Evolutionary conservation across 352 stramenopile species (phyloP).

Genomic region (Phytophthora gonapodyides): DNA sequence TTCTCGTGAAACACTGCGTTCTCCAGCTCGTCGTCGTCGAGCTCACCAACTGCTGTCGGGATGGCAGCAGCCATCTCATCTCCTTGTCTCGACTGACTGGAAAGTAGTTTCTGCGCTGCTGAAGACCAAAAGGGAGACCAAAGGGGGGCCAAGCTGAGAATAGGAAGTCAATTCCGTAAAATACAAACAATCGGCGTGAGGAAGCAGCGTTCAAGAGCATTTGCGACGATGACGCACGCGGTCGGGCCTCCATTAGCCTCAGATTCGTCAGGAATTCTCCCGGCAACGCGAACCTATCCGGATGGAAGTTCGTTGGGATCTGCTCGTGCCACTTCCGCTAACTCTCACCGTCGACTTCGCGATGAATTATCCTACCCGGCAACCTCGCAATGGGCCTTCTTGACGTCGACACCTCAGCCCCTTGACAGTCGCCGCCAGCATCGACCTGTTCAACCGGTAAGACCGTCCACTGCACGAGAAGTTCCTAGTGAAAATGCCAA

Average conservation of each 20-base stretch:
- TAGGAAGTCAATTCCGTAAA: slow-evolving; percentile 17
- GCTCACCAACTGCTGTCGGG: slow-evolving; percentile 13
- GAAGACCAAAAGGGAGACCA: too few relatives aligned
- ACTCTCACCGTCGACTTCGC: slow-evolving; percentile 22
- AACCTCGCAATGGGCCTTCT: slow-evolving; percentile 32
- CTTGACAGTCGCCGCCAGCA: slow-evolving; percentile 9
- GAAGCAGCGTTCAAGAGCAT: background rate
- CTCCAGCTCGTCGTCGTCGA: slow-evolving; percentile 35
- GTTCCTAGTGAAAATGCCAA: slow-evolving; percentile 5
- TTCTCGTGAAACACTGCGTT: slow-evolving; percentile 73
- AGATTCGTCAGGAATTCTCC: slow-evolving; percentile 8
- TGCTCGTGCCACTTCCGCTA: slow-evolving; percentile 14
- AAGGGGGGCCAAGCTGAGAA: slow-evolving; percentile 16
- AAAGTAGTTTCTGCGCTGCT: too few relatives aligned
- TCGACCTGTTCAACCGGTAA: slow-evolving; percentile 14
- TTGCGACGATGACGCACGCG: slow-evolving; percentile 6
- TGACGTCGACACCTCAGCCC: slow-evolving; percentile 20
- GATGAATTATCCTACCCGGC: slow-evolving; percentile 24
- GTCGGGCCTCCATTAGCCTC: slow-evolving; percentile 28
- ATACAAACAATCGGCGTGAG: background rate
- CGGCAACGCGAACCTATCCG: slow-evolving; percentile 11
- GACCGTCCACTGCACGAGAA: slow-evolving; percentile 27
- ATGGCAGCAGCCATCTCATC: slow-evolving; percentile 30
- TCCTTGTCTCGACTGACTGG: background rate
- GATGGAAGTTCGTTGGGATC: slow-evolving; percentile 1